A percentile compares a stretch with the other conserved stretches of the same genome.
Evolutionary conservation across 106 monocot genomes (phyloP).

Genomic region (Apostasia ramifera): DNA sequence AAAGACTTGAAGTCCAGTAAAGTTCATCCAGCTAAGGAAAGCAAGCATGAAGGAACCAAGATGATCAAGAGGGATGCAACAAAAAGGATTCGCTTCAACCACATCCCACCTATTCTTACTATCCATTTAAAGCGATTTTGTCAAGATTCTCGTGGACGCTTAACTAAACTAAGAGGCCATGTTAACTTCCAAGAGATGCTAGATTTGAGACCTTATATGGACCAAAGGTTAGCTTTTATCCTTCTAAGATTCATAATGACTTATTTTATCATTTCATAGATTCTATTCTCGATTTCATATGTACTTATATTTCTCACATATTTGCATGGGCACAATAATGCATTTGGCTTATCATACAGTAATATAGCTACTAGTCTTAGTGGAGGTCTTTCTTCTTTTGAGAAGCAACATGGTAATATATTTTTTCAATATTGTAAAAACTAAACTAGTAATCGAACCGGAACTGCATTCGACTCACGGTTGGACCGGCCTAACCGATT

Average conservation of each 20-base stretch:
- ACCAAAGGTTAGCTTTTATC: constrained; percentile 46
- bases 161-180: constrained; percentile 75
- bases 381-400: too few relatives aligned
- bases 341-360: too few relatives aligned
- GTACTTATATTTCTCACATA: too few relatives aligned
- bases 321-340: too few relatives aligned
- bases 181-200: constrained; percentile 68
- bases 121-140: constrained; percentile 87
- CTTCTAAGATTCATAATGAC: neutral
- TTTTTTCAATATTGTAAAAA: too few relatives aligned
- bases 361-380: too few relatives aligned
- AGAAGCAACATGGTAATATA: too few relatives aligned
- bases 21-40: constrained; percentile 13
- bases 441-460: too few relatives aligned
- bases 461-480: too few relatives aligned
- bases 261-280: neutral
- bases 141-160: constrained; percentile 75
- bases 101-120: constrained; percentile 54
- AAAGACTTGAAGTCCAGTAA: constrained; percentile 7
- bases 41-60: constrained; percentile 11
- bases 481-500: too few relatives aligned
- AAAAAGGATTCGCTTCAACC: constrained; percentile 55
- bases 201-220: constrained; percentile 66
- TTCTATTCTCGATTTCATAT: too few relatives aligned
- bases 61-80: constrained; percentile 78